Base-by-base conservation (phyloP, 345 rosid genomes). In the rapeseed (Brassica napus) region DNA sequence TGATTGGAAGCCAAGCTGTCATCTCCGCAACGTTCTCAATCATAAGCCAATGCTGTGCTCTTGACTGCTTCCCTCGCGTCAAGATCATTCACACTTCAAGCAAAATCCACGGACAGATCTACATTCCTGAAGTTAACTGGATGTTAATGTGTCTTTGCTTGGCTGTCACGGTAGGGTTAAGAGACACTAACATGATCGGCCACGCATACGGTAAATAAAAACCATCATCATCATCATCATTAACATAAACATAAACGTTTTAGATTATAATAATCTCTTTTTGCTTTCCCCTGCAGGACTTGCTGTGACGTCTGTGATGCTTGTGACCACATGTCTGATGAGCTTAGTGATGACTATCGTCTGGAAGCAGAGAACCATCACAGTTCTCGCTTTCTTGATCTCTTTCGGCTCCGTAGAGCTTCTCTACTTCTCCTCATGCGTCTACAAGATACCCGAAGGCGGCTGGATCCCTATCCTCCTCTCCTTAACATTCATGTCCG, bases 71-170 rank as follows among this genome's bases (percentile, higher is more conserved):
- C 71, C 98, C 98, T 35, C 89, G 88, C 0, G 91, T 94, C 67
- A 94, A 89, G 83, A 84, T 92, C 69, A 79, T 94, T 63, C 98
- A 91, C 76, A 94, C 97, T 37, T 88, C 97, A 23, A 87, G 88
- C 34, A 88, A 92, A 80, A 81, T 91, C 72, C 87, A 89, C 39
- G 93, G 93, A 63, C 98, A 91, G 69, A 91, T 91, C 54, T 94
- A 89, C 81, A 89, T 94, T 71, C 97, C 97, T 24, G 98, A 94
- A 88, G 85, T 94, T 67, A 92, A 92, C 77, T 94, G 98, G 98
- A 89, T 89, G 70, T 73, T 92, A 49, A 89, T 92, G 97, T 84
- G 88, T 78, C 88, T 92, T 32, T 91, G 94, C 77, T 81, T 92
- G 55, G 89, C 90, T 2, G 90, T 91, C 16, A 88, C 93, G 49